Base-by-base conservation (phyloP, 495 filamentous ascomycete genomes). In the Elasticomyces elasticus region DNA sequence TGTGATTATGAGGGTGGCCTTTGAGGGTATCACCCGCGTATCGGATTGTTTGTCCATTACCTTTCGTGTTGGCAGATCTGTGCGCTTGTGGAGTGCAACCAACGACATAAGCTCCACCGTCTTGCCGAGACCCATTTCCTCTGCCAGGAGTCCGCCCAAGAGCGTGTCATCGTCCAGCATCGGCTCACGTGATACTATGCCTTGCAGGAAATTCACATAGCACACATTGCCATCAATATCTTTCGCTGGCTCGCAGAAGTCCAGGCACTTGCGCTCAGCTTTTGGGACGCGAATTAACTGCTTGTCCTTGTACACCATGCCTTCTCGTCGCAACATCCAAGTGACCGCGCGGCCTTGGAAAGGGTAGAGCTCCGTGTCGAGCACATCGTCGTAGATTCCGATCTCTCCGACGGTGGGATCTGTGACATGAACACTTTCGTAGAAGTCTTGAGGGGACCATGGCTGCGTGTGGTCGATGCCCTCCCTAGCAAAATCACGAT, bases 111-210 rank as follows among this genome's bases (percentile, higher is more conserved):
- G 75, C 66, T 98, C 92, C 19, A 96, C 79, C 0, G 92, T 96
- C 66, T 98, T 98, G 1, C 92, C 92, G 4, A 98, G 71, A 0
- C 91, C 91, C 92, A 96, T 96, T 69, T 98, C 92, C 67, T 98
- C 91, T 0, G 89, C 87, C 20, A 98, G 75, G 26, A 87, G 79
- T 0, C 84, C 84, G 17, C 81, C 83, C 27, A 62, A 71, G 0
- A 81, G 48, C 10, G 22, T n/a, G 22, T 49, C 23, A 9, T 67
- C 61, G 35, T 72, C 65, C 41, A 24, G 66, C 38, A 65, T 84
- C 75, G 7, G 70, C 74, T 46, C 23, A 10, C 41, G 52, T 0
- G 77, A 79, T 10, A 81, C 73, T 11, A 81, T 66, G 56, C 82
- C 79, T 48, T 83, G 79, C 12, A 89, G 63, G 44, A 80, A 74